Evolutionary conservation across 176 grass and related monocot species (phyloP).

Genomic region (Triticum urartu): DNA sequence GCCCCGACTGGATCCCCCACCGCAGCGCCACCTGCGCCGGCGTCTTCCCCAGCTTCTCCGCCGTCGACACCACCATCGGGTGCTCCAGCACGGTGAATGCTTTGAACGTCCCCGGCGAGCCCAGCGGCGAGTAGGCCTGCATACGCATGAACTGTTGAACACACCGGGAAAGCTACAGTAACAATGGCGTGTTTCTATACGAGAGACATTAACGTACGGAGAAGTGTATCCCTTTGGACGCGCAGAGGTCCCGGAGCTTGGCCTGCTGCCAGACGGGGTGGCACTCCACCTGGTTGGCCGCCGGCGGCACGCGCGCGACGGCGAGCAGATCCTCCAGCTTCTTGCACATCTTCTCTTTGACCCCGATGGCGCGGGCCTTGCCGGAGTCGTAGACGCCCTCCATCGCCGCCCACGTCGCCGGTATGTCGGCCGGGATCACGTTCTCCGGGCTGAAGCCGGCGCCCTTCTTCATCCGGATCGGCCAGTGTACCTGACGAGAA

Average conservation of each 20-base stretch:
- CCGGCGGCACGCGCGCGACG: slow-evolving; percentile 54
- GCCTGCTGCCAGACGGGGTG: slow-evolving; percentile 70
- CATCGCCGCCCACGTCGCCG: slow-evolving; percentile 75
- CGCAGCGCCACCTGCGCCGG: slow-evolving; percentile 59
- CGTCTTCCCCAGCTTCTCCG: slow-evolving; percentile 65
- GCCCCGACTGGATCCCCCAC: slow-evolving; percentile 66
- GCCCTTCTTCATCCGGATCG: slow-evolving; percentile 66
- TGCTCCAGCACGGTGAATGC: slow-evolving; percentile 38
- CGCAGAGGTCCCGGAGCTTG: slow-evolving; percentile 59
- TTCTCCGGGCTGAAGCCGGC: slow-evolving; percentile 38
- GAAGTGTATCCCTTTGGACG: slow-evolving; percentile 57
- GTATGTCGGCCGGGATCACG: slow-evolving; percentile 46
- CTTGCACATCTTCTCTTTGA: slow-evolving; percentile 79
- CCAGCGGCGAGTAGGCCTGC: slow-evolving; percentile 66
- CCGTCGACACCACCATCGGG: slow-evolving; percentile 38
- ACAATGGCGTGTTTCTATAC: not conserved
- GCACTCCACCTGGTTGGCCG: slow-evolving; percentile 74
- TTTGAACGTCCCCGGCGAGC: slow-evolving; percentile 44
- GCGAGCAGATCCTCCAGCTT: slow-evolving; percentile 61
- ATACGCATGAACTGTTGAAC: not conserved
- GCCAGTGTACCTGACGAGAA: slow-evolving; percentile 64
- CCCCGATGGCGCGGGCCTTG: slow-evolving; percentile 69
- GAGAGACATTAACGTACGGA: slow-evolving; percentile 43
- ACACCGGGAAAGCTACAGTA: not conserved
- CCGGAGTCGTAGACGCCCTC: slow-evolving; percentile 61